A percentile compares a stretch with the other conserved stretches of the same genome.
Evolutionary conservation across 2,329 filamentous ascomycete genomes (phyloP).

Genomic region (Cladosporium sp.): DNA sequence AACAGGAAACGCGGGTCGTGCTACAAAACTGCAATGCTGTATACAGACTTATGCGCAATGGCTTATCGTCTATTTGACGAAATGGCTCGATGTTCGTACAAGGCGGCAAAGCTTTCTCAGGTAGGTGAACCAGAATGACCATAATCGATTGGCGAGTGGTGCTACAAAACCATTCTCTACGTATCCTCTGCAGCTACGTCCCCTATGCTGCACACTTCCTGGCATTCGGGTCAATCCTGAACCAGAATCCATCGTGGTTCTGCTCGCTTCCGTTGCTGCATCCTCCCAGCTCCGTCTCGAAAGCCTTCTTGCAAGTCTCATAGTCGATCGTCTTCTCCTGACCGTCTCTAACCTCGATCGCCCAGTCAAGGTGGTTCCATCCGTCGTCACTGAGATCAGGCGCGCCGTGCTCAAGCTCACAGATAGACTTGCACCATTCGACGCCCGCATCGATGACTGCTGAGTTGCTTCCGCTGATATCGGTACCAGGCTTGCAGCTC

Average conservation of each 20-base stretch:
- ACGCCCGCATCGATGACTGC: conserved; percentile 11
- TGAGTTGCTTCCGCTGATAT: conserved; percentile 11
- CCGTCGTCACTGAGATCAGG: conserved; percentile 3
- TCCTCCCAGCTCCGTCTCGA: conserved; percentile 18
- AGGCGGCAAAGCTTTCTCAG: neutral
- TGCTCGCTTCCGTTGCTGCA: conserved; percentile 16
- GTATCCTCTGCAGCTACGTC: neutral
- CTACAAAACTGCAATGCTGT: neutral
- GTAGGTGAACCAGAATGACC: neutral
- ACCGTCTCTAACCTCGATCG: conserved; percentile 5
- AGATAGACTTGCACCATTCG: neutral
- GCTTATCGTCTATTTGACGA: too few relatives aligned
- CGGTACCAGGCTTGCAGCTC: conserved; percentile 13
- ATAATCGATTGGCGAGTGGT: neutral
- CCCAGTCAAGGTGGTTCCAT: conserved; percentile 13
- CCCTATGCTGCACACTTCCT: conserved; percentile 9
- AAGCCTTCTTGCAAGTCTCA: conserved; percentile 18
- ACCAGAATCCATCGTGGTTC: conserved; percentile 20
- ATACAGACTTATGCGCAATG: neutral
- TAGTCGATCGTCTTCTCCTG: conserved; percentile 15
- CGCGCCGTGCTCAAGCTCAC: conserved; percentile 3
- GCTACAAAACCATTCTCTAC: neutral
- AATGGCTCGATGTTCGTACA: neutral
- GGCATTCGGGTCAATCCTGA: conserved; percentile 17
- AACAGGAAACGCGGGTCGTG: neutral